phyloP scores from a whole-genome alignment of 2,329 filamentous ascomycete species.

The Alternaria triticimaculans region DNA sequence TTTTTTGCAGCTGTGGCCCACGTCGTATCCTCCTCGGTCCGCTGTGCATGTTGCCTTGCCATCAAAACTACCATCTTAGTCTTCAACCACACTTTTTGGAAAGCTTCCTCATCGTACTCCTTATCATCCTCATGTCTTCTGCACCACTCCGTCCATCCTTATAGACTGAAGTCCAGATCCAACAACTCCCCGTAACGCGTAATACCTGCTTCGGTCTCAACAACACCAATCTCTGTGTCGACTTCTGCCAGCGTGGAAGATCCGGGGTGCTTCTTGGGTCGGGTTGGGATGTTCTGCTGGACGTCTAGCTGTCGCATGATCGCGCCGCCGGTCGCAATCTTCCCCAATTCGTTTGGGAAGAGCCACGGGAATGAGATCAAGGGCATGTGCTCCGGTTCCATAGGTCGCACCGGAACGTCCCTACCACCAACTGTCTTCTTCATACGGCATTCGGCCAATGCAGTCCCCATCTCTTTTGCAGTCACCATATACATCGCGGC shows the following conservation, averaged over 20 bases:
- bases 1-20: neutral
- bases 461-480: slow-evolving; percentile 69
- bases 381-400: slow-evolving; percentile 68
- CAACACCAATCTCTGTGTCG: slow-evolving; percentile 1
- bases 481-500: slow-evolving; percentile 90
- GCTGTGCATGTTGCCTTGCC: neutral
- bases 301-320: neutral
- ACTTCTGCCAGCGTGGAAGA: neutral
- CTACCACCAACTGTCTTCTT: slow-evolving; percentile 50
- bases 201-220: slow-evolving; percentile 44
- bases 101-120: neutral
- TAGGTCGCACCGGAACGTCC: slow-evolving; percentile 46
- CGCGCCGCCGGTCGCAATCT: slow-evolving; percentile 63
- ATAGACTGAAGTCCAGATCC: slow-evolving; percentile 32
- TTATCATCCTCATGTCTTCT: neutral
- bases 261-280: slow-evolving; percentile 10
- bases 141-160: neutral
- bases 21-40: neutral
- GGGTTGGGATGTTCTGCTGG: slow-evolving; percentile 1
- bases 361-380: slow-evolving; percentile 96
- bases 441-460: slow-evolving; percentile 59
- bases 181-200: slow-evolving; percentile 47
- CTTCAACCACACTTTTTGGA: fast-evolving
- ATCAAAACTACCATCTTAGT: neutral
- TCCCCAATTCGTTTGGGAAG: slow-evolving; percentile 74